phyloP scores from a whole-genome alignment of 805 yeast genomes.

The Kockiozyma suomiensis region DNA sequence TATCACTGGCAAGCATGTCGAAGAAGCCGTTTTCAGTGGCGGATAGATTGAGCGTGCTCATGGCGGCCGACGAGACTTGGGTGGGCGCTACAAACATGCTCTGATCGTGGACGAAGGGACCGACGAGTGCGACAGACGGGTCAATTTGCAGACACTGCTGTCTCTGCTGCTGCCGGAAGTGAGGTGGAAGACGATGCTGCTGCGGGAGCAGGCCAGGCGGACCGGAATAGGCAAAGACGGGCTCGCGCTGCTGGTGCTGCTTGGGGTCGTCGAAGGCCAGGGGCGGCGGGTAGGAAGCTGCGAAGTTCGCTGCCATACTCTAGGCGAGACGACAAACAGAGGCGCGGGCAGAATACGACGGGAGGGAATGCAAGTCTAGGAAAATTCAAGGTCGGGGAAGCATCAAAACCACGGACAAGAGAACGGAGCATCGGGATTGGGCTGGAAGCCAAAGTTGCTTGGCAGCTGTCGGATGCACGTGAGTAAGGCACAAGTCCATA shows the following conservation, averaged over 20 bases:
- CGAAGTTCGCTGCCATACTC: conserved; percentile 15
- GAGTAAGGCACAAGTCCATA: background rate
- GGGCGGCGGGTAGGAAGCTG: conserved; percentile 1
- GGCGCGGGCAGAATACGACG: background rate
- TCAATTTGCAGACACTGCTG: conserved; percentile 35
- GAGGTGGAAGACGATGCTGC: background rate
- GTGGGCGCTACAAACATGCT: background rate
- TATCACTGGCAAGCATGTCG: conserved; percentile 3
- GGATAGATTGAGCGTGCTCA: background rate
- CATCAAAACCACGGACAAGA: background rate
- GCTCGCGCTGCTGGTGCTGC: conserved; percentile 6
- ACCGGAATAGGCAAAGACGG: background rate
- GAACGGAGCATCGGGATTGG: conserved; percentile 1
- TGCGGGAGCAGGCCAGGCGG: conserved; percentile 1
- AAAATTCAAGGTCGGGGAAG: background rate
- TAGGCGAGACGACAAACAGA: background rate
- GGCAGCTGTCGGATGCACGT: conserved; percentile 2
- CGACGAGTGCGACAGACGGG: background rate
- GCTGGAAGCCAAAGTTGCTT: background rate
- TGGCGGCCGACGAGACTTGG: background rate
- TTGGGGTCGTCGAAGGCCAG: background rate
- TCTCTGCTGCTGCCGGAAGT: background rate
- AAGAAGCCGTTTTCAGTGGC: background rate
- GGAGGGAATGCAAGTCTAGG: background rate
- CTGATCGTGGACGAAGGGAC: background rate